Evolutionary conservation across 2,329 filamentous ascomycete species (phyloP).

Genomic region (Diplodia scrobiculata): DNA sequence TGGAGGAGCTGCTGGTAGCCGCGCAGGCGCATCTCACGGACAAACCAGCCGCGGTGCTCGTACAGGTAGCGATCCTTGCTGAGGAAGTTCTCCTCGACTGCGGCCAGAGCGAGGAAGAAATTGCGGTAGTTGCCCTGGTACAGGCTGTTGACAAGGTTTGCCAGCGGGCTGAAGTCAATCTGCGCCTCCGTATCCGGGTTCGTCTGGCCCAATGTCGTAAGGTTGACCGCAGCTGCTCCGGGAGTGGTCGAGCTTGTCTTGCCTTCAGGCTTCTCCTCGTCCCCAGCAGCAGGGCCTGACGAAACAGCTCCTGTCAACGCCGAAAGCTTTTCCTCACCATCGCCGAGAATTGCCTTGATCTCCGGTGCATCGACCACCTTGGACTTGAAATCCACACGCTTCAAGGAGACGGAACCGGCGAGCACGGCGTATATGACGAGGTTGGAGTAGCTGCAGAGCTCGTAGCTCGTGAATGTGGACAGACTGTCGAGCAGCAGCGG

Average conservation of each 20-base stretch:
- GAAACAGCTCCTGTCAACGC: slow-evolving; percentile 79
- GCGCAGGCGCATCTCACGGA: slow-evolving; percentile 94
- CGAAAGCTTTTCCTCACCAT: slow-evolving; percentile 82
- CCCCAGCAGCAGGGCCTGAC: slow-evolving; percentile 73
- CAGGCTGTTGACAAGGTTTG: slow-evolving; percentile 83
- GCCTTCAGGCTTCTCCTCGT: slow-evolving; percentile 72
- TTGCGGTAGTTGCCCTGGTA: slow-evolving; percentile 93
- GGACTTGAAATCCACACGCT: slow-evolving; percentile 97
- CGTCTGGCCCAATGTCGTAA: slow-evolving; percentile 74
- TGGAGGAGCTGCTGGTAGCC: slow-evolving; percentile 97
- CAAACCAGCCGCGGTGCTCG: slow-evolving; percentile 96
- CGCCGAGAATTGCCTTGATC: slow-evolving; percentile 93
- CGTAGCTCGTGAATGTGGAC: slow-evolving; percentile 97
- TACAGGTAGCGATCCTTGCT: slow-evolving; percentile 91
- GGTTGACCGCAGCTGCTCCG: slow-evolving; percentile 75
- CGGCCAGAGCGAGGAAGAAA: slow-evolving; percentile 87
- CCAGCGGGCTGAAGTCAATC: slow-evolving; percentile 85
- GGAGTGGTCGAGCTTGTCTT: slow-evolving; percentile 53
- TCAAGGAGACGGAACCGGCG: slow-evolving; percentile 88
- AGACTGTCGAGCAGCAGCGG: slow-evolving; percentile 94
- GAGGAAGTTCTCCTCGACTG: slow-evolving; percentile 91
- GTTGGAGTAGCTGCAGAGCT: slow-evolving; percentile 93
- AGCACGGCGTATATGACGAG: slow-evolving; percentile 95
- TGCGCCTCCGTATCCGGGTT: slow-evolving; percentile 74
- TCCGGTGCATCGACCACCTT: slow-evolving; percentile 98